A percentile compares a stretch with the other conserved stretches of the same genome.
Evolutionary conservation across 108 stramenopile genomes (phyloP).

Genomic region (Schizochytrium sp.): DNA sequence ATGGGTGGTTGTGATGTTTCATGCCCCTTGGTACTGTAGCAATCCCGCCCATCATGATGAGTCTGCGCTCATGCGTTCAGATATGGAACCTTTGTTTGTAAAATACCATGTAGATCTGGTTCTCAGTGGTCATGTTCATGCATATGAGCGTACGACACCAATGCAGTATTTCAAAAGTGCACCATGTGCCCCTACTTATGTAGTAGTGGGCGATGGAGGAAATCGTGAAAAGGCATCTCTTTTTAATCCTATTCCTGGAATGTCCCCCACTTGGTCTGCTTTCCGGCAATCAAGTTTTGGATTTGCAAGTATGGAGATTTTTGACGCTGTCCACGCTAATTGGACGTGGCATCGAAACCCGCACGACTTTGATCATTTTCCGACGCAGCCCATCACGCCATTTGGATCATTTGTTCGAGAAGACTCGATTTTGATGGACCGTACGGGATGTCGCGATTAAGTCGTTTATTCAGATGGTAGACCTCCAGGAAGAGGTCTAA

Average conservation of each 20-base stretch:
- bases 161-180: slow-evolving; percentile 54
- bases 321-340: slow-evolving; percentile 81
- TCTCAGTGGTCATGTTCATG: slow-evolving; percentile 76
- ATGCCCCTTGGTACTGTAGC: slow-evolving; percentile 74
- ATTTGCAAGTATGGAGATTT: slow-evolving; percentile 81
- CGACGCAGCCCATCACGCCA: slow-evolving; percentile 1
- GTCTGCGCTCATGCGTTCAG: slow-evolving; percentile 63
- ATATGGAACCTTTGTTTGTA: slow-evolving; percentile 69
- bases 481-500: not conserved
- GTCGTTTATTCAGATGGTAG: too few species aligned
- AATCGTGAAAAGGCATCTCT: slow-evolving; percentile 74
- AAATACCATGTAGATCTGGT: slow-evolving; percentile 66
- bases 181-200: slow-evolving; percentile 72
- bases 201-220: slow-evolving; percentile 93
- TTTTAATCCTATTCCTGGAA: slow-evolving; percentile 75
- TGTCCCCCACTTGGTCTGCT: slow-evolving; percentile 78
- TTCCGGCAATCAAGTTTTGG: slow-evolving; percentile 88
- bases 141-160: slow-evolving; percentile 73
- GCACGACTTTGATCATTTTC: slow-evolving; percentile 24
- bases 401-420: not conserved
- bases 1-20: slow-evolving; percentile 71
- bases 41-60: slow-evolving; percentile 73
- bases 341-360: slow-evolving; percentile 73
- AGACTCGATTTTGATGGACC: not conserved
- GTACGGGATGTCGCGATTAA: not conserved